Evolutionary conservation across 352 stramenopile genomes (phyloP).

Genomic region (Globisporangium nodosum): DNA sequence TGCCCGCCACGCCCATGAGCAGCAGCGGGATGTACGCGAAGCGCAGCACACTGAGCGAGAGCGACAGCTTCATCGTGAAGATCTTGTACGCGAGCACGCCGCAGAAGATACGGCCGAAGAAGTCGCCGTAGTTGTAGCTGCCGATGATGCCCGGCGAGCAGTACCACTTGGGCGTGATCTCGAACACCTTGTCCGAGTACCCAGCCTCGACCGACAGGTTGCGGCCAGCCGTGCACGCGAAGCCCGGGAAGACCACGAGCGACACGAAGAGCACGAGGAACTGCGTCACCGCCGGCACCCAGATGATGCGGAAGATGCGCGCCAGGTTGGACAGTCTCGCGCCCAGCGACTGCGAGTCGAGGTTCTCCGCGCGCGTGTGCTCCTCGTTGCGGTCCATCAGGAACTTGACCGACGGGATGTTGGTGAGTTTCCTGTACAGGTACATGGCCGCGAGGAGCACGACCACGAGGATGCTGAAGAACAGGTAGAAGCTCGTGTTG

Average conservation of each 20-base stretch:
- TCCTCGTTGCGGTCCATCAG: slow-evolving; percentile 44
- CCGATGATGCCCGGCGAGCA: slow-evolving; percentile 55
- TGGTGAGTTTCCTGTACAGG: slow-evolving; percentile 32
- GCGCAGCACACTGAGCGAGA: slow-evolving; percentile 35
- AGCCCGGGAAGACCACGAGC: slow-evolving; percentile 47
- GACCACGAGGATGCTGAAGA: slow-evolving; percentile 48
- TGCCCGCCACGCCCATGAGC: slow-evolving; percentile 46
- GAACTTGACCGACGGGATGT: slow-evolving; percentile 44
- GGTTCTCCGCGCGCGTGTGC: slow-evolving; percentile 21
- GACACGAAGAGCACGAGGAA: slow-evolving; percentile 70
- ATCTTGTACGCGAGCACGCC: slow-evolving; percentile 45
- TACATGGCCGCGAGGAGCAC: slow-evolving; percentile 41
- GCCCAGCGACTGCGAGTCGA: slow-evolving; percentile 19
- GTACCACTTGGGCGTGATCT: slow-evolving; percentile 32
- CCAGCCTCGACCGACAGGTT: slow-evolving; percentile 19
- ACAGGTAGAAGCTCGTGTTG: slow-evolving; percentile 55
- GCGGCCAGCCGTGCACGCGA: slow-evolving; percentile 34
- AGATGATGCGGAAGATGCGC: slow-evolving; percentile 47
- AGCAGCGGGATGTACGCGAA: slow-evolving; percentile 52
- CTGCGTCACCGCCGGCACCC: slow-evolving; percentile 40
- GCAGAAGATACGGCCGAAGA: slow-evolving; percentile 49
- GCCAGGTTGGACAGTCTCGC: slow-evolving; percentile 31
- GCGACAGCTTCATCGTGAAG: slow-evolving; percentile 45
- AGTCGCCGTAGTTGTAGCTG: slow-evolving; percentile 65
- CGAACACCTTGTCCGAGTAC: slow-evolving; percentile 17